Evolutionary conservation across 2,329 filamentous ascomycete species (phyloP).

Genomic region (Didymella keratinophila): DNA sequence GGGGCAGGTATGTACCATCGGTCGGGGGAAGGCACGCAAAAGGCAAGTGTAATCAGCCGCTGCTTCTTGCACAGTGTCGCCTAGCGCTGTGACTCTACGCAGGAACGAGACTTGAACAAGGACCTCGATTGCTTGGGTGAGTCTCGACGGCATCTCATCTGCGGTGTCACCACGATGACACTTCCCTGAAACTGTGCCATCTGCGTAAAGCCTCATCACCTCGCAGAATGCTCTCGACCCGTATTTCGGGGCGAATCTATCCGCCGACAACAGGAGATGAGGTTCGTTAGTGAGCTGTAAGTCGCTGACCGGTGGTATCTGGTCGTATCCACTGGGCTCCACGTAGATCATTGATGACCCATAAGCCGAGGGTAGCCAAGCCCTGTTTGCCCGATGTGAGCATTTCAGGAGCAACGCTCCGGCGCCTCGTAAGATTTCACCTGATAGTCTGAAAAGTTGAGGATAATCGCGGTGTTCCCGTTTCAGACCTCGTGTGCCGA

Average conservation of each 20-base stretch:
- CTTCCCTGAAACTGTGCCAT: constrained; percentile 19
- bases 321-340: constrained; percentile 10
- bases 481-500: constrained; percentile 3
- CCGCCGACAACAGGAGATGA: constrained; percentile 6
- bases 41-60: constrained; percentile 9
- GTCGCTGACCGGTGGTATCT: constrained; percentile 5
- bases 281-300: background rate
- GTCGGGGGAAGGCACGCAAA: constrained; percentile 1
- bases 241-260: constrained; percentile 1
- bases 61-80: background rate
- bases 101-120: constrained; percentile 2
- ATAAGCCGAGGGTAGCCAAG: constrained; percentile 16
- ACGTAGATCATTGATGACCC: constrained; percentile 3
- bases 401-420: background rate
- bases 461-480: constrained; percentile 2
- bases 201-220: background rate
- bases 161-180: constrained; percentile 20
- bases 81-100: constrained; percentile 13
- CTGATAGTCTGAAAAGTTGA: background rate
- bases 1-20: constrained; percentile 1
- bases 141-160: constrained; percentile 10
- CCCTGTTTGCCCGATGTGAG: constrained; percentile 7
- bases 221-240: constrained; percentile 2
- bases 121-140: constrained; percentile 1
- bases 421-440: background rate